These are phyloP conservation scores for Poa annua DNA, from an alignment of 176 grass and related monocot genomes.

Conservation along the genomic window DNA sequence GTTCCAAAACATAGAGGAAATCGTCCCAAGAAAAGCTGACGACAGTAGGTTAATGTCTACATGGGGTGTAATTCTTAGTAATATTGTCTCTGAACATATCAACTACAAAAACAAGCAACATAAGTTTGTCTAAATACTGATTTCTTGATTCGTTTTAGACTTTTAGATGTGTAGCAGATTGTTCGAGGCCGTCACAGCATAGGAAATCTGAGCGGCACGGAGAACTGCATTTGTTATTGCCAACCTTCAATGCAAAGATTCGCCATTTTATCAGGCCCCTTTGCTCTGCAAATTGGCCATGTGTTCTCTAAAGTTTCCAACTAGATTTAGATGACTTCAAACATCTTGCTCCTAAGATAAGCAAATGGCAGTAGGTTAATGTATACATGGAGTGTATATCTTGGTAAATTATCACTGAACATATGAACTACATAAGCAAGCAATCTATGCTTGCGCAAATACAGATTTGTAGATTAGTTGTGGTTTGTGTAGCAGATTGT, in stretches of 20 bases:
- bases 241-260: slow-evolving; percentile 34
- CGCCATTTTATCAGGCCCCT: slow-evolving; percentile 5
- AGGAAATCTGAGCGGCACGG: neutral
- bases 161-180: slow-evolving; percentile 3
- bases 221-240: neutral
- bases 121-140: no score
- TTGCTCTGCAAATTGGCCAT: slow-evolving; percentile 25
- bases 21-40: neutral
- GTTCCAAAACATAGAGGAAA: neutral
- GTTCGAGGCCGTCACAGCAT: neutral
- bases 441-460: neutral
- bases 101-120: no score
- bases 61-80: no score
- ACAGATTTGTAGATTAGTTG: neutral
- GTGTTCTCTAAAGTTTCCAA: no score
- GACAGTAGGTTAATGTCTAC: no score
- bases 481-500: neutral
- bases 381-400: no score
- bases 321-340: no score
- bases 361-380: no score
- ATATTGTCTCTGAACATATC: no score
- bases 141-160: no score
- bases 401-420: no score
- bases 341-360: no score
- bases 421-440: neutral